Percentiles rank a stretch among this genome's conserved stretches.
Evolutionary conservation across 805 yeast species (phyloP).

Genomic region (Wickerhamiella brachini): DNA sequence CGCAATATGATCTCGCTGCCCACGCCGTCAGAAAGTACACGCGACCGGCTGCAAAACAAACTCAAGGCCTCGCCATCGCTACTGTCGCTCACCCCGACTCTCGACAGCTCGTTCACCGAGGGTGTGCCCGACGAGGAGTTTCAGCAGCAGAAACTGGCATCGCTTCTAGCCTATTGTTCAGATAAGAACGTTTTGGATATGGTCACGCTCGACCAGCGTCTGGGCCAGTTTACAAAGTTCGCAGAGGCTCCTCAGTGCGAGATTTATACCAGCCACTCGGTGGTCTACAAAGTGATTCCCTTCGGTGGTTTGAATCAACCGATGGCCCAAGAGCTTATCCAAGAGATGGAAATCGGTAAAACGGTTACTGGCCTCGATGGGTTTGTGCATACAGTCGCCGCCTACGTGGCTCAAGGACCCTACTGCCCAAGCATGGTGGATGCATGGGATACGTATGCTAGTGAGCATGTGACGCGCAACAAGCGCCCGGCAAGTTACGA

Average conservation of each 20-base stretch:
- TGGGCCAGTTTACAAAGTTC: conserved; percentile 25
- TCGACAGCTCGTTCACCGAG: conserved; percentile 14
- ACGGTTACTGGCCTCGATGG: conserved; percentile 31
- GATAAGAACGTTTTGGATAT: conserved; percentile 17
- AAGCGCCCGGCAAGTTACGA: conserved; percentile 29
- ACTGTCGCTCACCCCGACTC: conserved; percentile 25
- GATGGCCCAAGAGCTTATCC: conserved; percentile 30
- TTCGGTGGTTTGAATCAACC: conserved; percentile 36
- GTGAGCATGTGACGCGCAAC: conserved; percentile 21
- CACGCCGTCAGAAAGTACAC: conserved; percentile 39
- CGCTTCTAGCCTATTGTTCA: conserved; percentile 27
- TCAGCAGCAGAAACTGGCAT: conserved; percentile 23
- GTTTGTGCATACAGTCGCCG: conserved; percentile 31
- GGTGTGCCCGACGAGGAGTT: conserved; percentile 24
- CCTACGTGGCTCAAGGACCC: conserved; percentile 34
- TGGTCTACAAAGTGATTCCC: conserved; percentile 38
- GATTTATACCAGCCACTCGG: conserved; percentile 26
- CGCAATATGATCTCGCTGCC: conserved; percentile 38
- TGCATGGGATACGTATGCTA: conserved; percentile 31
- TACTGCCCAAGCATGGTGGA: conserved; percentile 30
- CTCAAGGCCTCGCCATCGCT: conserved; percentile 38
- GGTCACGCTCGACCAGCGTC: neutral
- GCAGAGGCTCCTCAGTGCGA: conserved; percentile 38
- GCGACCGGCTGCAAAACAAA: conserved; percentile 41
- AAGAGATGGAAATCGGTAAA: conserved; percentile 34